These are phyloP conservation scores for Debaryomyces coudertii DNA, from an alignment of 1,139 yeast genomes.

Conservation along the genomic window DNA sequence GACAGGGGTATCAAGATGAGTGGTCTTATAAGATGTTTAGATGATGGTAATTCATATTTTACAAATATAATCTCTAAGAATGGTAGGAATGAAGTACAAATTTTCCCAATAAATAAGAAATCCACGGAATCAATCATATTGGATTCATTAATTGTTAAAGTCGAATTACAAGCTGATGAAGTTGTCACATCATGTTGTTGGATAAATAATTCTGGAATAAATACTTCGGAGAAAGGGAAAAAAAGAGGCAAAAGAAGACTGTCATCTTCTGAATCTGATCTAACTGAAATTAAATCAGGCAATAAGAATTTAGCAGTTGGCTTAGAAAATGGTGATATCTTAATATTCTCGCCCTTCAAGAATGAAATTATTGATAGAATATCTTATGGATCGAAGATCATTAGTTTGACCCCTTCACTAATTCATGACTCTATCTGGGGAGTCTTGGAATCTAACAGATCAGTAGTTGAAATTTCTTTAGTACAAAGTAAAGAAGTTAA, in stretches of 20 bases:
- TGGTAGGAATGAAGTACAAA: constrained; percentile 42
- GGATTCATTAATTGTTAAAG: constrained; percentile 15
- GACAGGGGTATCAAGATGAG: constrained; percentile 11
- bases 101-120: constrained; percentile 23
- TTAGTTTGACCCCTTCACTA: constrained; percentile 22
- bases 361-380: constrained; percentile 39
- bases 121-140: constrained; percentile 7
- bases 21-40: constrained; percentile 17
- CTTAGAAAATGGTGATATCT: constrained; percentile 40
- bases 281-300: constrained; percentile 4
- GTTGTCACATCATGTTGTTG: constrained; percentile 29
- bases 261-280: constrained; percentile 4
- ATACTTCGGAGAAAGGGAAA: constrained; percentile 12
- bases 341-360: constrained; percentile 44
- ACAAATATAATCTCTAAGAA: constrained; percentile 36
- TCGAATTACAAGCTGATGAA: constrained; percentile 24
- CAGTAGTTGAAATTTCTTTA: constrained; percentile 22
- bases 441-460: constrained; percentile 16
- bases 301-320: constrained; percentile 29
- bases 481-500: constrained; percentile 21
- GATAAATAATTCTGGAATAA: constrained; percentile 16
- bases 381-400: constrained; percentile 25
- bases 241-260: constrained; percentile 21
- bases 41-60: constrained; percentile 25
- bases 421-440: constrained; percentile 24